A percentile compares a stretch with the other conserved stretches of the same genome.
phyloP scores from a whole-genome alignment of 75 land plant genomes.

The Pinus tabuliformis region DNA sequence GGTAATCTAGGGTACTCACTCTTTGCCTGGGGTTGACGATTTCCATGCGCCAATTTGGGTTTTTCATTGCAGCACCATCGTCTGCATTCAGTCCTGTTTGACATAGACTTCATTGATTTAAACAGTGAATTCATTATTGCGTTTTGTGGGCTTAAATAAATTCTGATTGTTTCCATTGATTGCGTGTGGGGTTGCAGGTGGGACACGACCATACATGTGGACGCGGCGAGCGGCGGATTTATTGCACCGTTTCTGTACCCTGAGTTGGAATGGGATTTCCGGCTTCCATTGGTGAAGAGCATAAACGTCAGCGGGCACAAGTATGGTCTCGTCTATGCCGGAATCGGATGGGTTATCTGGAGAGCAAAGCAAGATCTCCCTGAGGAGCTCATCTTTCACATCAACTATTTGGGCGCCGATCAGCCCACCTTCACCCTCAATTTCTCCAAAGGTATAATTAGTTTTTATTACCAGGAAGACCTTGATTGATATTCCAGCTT shows the following conservation, averaged over 20 bases:
- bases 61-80: no score
- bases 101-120: no score
- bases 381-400: slow-evolving; percentile 60
- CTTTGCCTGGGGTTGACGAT: no score
- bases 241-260: slow-evolving; percentile 63
- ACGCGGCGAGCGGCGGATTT: slow-evolving; percentile 70
- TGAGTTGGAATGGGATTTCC: slow-evolving; percentile 60
- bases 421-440: slow-evolving; percentile 67
- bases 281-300: slow-evolving; percentile 61
- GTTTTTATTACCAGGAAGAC: no score
- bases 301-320: slow-evolving; percentile 69
- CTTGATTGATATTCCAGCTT: no score
- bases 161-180: neutral
- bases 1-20: no score
- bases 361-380: slow-evolving; percentile 49
- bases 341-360: slow-evolving; percentile 61
- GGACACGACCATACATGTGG: slow-evolving; percentile 53
- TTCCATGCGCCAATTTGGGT: no score
- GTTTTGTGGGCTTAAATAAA: no score
- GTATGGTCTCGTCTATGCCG: slow-evolving; percentile 59
- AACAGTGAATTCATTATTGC: no score
- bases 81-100: no score
- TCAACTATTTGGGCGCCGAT: slow-evolving; percentile 55
- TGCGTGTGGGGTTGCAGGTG: slow-evolving; percentile 12
- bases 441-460: slow-evolving; percentile 42